Evolutionary conservation across 2,329 filamentous ascomycete species (phyloP), one percentile per base, ranked within the genome.

Genomic region (Sclerotinia nivalis): DNA sequence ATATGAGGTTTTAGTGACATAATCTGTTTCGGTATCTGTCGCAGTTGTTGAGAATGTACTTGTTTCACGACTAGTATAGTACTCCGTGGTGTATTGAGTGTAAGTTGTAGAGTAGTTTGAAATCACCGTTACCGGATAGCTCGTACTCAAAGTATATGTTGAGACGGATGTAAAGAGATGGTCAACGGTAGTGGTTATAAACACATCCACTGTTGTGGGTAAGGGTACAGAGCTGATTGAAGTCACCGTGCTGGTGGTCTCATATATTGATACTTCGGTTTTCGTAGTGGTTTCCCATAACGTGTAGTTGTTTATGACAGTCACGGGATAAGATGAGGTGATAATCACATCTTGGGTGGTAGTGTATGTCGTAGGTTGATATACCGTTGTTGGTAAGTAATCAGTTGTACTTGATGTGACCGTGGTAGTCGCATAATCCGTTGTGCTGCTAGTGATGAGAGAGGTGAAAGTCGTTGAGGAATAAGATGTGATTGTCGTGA

Each of bases 401-500:
- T 37, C 47, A 65, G 54, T 70, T 15, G 40, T 59, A 22, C 40
- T 49, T 18, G 56, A 60, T 18, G 37, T 50, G 25, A 50, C 25
- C 1, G 62, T 71, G n/a, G 54, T 52, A 8, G 69, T 69, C 52
- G 66, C 50, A 37, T 43, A 64, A 28, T 71, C 55, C 4, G 66
- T 71, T n/a, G 37, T 65, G 20, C 62, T 28, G 7, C 20, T 37
- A 28, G 49, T 66, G 18, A 50, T 66, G 15, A 66, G 47, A 31
- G 62, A 66, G 20, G 68, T 71, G 28, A 69, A 50, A 50, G 71
- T 67, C 18, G 40, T 65, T 10, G 72, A 60, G n/a, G 68, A 62
- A n/a, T 65, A 71, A 37, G 70, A 72, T 49, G 58, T 60, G 49
- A 66, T 69, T 15, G 69, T 66, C 47, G 54, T 50, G 12, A 37